Percentiles rank a stretch among this genome's conserved stretches.
These are phyloP conservation scores for Pyrrhoderma lamaoense DNA, from an alignment of 1,284 basidiomycete genomes.

Conservation along the genomic window DNA sequence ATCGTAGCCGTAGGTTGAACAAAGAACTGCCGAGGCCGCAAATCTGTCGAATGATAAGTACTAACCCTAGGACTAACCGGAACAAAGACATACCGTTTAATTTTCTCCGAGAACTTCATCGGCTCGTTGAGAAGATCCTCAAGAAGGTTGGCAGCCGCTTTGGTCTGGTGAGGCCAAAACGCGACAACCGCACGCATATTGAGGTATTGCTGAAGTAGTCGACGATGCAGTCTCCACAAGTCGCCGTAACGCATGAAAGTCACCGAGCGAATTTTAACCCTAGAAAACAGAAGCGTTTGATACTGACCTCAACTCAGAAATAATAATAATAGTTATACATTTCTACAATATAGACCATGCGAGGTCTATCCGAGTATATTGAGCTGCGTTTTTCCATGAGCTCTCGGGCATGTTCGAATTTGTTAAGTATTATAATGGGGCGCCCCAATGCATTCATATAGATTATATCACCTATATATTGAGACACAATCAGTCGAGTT, in stretches of 20 bases:
- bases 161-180: slow-evolving; percentile 23
- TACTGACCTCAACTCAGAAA: neutral
- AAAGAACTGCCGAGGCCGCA: slow-evolving; percentile 10
- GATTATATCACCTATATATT: slow-evolving; percentile 29
- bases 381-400: slow-evolving; percentile 15
- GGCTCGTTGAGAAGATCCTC: slow-evolving; percentile 22
- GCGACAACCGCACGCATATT: slow-evolving; percentile 19
- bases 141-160: slow-evolving; percentile 23
- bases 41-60: slow-evolving; percentile 1
- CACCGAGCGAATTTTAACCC: slow-evolving; percentile 16
- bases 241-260: slow-evolving; percentile 26
- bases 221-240: slow-evolving; percentile 27
- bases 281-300: neutral
- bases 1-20: slow-evolving; percentile 12
- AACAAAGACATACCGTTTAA: slow-evolving; percentile 23
- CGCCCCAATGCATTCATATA: slow-evolving; percentile 30
- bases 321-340: slow-evolving; percentile 20
- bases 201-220: slow-evolving; percentile 27
- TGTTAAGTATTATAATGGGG: slow-evolving; percentile 22
- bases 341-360: slow-evolving; percentile 23
- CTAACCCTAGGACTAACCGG: neutral
- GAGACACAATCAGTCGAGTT: neutral
- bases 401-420: slow-evolving; percentile 11
- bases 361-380: slow-evolving; percentile 15
- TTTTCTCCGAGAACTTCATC: slow-evolving; percentile 21